phyloP scores from a whole-genome alignment of 345 rosid species.

The Populus pruinosa region DNA sequence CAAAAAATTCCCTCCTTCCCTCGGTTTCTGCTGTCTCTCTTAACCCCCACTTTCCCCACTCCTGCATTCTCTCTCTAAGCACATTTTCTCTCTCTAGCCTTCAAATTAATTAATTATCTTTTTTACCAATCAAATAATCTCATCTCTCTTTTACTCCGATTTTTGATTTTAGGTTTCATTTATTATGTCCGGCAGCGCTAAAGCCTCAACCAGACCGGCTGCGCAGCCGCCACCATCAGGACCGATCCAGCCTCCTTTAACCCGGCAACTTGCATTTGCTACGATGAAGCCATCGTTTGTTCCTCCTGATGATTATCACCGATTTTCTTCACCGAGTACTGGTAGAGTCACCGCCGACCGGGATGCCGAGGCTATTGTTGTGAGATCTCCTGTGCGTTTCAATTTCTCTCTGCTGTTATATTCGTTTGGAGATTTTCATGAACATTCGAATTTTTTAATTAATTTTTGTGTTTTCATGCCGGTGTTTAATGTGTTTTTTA shows the following conservation, averaged over 20 bases:
- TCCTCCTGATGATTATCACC: constrained; percentile 64
- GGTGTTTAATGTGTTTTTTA: neutral
- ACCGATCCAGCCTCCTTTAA: constrained; percentile 63
- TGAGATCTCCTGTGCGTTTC: constrained; percentile 77
- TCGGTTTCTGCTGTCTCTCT: constrained; percentile 23
- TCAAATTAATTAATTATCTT: neutral
- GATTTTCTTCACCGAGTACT: constrained; percentile 41
- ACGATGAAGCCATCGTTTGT: constrained; percentile 69
- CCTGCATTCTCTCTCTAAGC: constrained; percentile 4
- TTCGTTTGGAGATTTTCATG: neutral
- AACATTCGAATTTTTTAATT: neutral
- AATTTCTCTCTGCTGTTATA: neutral
- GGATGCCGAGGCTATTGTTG: constrained; percentile 53
- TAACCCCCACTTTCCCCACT: constrained; percentile 8
- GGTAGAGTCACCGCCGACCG: constrained; percentile 39
- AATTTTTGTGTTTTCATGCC: constrained; percentile 7
- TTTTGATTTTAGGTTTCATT: neutral
- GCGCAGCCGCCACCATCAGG: constrained; percentile 18
- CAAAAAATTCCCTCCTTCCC: constrained; percentile 27
- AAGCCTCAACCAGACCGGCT: constrained; percentile 40
- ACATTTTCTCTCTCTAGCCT: neutral
- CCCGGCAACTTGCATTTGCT: constrained; percentile 72
- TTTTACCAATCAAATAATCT: neutral
- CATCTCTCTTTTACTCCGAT: neutral
- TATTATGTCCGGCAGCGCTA: constrained; percentile 51